Percentiles rank a stretch among this genome's conserved stretches.
phyloP scores from a whole-genome alignment of 345 rosid genomes.

The Cardamine chenopodiifolia region DNA sequence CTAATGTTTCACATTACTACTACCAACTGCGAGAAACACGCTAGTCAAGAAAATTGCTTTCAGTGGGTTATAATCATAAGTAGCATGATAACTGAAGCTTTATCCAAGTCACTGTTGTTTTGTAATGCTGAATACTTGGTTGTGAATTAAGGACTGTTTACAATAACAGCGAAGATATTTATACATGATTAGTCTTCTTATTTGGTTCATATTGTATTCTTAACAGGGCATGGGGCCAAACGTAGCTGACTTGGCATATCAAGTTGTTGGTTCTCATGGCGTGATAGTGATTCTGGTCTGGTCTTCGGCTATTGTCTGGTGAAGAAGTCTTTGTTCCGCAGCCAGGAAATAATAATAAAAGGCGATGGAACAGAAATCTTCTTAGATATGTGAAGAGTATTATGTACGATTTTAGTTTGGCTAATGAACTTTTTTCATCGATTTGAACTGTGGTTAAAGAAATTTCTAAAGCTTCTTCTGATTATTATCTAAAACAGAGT shows the following conservation, averaged over 20 bases:
- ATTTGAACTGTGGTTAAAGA: constrained; percentile 24
- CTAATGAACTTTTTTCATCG: constrained; percentile 24
- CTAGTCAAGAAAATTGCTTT: neutral
- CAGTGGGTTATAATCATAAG: neutral
- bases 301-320: constrained; percentile 14
- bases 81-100: constrained; percentile 3
- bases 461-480: constrained; percentile 22
- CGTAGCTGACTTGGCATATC: constrained; percentile 30
- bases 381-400: constrained; percentile 31
- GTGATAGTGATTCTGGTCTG: constrained; percentile 22
- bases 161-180: neutral
- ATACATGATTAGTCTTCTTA: constrained; percentile 13
- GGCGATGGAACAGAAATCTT: constrained; percentile 15
- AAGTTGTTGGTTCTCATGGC: constrained; percentile 11
- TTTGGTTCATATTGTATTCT: constrained; percentile 11
- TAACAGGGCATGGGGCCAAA: constrained; percentile 45
- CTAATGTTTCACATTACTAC: neutral
- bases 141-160: constrained; percentile 16
- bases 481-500: constrained; percentile 19
- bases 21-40: neutral
- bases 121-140: constrained; percentile 24
- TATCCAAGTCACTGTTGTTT: constrained; percentile 13
- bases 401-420: constrained; percentile 38
- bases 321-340: constrained; percentile 8
- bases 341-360: constrained; percentile 28